Evolutionary conservation across 2,329 filamentous ascomycete genomes (phyloP).

Genomic region (Phoma sp.): DNA sequence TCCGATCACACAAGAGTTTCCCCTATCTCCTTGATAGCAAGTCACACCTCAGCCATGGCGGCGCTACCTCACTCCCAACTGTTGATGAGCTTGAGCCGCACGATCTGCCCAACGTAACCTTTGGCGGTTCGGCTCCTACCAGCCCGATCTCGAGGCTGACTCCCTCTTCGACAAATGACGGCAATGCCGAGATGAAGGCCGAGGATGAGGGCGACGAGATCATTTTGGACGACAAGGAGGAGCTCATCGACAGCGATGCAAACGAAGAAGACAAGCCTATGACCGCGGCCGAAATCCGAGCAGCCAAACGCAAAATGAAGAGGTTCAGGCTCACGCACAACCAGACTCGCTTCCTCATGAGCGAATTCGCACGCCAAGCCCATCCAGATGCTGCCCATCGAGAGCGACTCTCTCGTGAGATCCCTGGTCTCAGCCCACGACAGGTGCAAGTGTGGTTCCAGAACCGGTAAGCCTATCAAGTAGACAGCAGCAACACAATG

Average conservation of each 20-base stretch:
- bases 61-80: constrained; percentile 36
- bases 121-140: constrained; percentile 53
- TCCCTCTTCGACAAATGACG: constrained; percentile 51
- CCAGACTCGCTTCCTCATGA: constrained; percentile 97
- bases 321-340: constrained; percentile 89
- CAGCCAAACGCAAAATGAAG: constrained; percentile 68
- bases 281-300: constrained; percentile 56
- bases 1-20: constrained; percentile 53
- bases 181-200: constrained; percentile 42
- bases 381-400: constrained; percentile 92
- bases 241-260: constrained; percentile 32
- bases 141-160: constrained; percentile 54
- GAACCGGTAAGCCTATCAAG: constrained; percentile 72
- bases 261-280: constrained; percentile 48
- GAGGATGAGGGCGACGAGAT: constrained; percentile 49
- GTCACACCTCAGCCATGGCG: constrained; percentile 32
- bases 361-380: constrained; percentile 92
- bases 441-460: constrained; percentile 99
- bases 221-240: constrained; percentile 49
- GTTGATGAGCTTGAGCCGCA: constrained; percentile 45
- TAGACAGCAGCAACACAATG: background rate
- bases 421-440: constrained; percentile 86
- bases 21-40: constrained; percentile 50
- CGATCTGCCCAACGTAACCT: constrained; percentile 45
- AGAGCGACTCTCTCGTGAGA: constrained; percentile 84